phyloP scores from a whole-genome alignment of 2,329 filamentous ascomycete species.

The Pestalotiopsis fici region DNA sequence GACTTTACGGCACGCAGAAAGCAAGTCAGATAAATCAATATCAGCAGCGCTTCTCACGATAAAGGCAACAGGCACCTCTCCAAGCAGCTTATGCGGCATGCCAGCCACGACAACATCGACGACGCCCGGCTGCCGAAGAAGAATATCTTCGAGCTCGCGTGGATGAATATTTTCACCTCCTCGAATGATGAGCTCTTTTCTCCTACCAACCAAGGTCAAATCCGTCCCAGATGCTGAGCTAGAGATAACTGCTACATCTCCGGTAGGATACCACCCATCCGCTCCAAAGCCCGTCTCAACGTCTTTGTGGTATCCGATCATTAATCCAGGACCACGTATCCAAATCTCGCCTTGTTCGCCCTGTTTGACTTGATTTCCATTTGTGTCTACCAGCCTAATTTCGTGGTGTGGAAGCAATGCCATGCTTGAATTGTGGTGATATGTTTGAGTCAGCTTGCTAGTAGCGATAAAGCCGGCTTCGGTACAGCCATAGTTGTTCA shows the following conservation, averaged over 20 bases:
- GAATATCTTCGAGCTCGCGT: neutral
- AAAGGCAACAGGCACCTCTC: neutral
- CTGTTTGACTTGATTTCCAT: neutral
- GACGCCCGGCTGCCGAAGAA: neutral
- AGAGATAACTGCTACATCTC: neutral
- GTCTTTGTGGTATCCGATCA: slow-evolving; percentile 3
- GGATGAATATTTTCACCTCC: neutral
- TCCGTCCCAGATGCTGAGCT: neutral
- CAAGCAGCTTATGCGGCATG: neutral
- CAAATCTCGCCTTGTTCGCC: neutral
- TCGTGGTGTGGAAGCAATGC: neutral
- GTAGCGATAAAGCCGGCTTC: neutral
- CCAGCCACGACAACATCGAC: slow-evolving; percentile 1
- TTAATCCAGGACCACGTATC: neutral
- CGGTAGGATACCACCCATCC: slow-evolving; percentile 1
- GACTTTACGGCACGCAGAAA: neutral
- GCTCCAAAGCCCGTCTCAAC: neutral
- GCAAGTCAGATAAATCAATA: neutral
- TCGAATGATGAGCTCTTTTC: slow-evolving; percentile 2
- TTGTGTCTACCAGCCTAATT: neutral
- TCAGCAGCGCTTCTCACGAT: neutral
- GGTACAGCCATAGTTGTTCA: neutral
- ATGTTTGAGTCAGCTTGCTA: neutral
- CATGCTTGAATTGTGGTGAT: neutral
- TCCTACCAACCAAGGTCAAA: neutral